Evolutionary conservation across 2,329 filamentous ascomycete species (phyloP), one percentile per base, ranked within the genome.

Genomic region (Gyromitra esculenta): DNA sequence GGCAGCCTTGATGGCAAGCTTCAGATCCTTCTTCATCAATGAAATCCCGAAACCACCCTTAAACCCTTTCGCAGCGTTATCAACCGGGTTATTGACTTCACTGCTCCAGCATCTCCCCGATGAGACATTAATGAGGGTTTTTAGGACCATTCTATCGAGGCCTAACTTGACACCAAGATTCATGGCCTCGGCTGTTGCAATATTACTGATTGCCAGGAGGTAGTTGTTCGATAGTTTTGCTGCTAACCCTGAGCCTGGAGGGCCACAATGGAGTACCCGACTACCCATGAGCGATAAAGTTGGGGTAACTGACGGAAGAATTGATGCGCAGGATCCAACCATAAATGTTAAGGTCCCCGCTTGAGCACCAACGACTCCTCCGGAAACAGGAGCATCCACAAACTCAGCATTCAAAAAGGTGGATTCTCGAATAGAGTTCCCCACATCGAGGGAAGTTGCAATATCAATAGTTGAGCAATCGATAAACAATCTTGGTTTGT

Each of bases 221-320:
- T 99, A 99, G 84, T 99, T 99, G 85, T 99, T 99, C 68, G 95
- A 94, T 41, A 99, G 87, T 85, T 99, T 99, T 50, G 92, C 96
- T 9, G 93, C 92, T 0, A 99, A 87, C 0, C 96, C 96, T 1
- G 92, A 89, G 9, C 94, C 94, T 5, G 76, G 77, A 80, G 96
- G 94, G 2, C 96, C 96, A 81, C 97, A 91, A 83, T 97, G 94
- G 77, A 97, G 87, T 3, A 97, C 91, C 76, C 91, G 91, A 82
- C 90, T 90, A 69, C 96, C 96, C 94, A 99, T 97, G 77, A 89
- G 86, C 25, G 90, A 86, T 4, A 99, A 87, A 0, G 94, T 87
- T 0, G 89, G 87, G 73, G 91, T 91, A 8, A 92, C 87, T 9
- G 89, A 87, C 0, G 89, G 84, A 0, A 96, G 86, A 0, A 92